Percentiles rank a stretch among this genome's conserved stretches.
Conservation (phyloP, 2,329 filamentous ascomycete genomes). For the Botryotinia globosa region DNA sequence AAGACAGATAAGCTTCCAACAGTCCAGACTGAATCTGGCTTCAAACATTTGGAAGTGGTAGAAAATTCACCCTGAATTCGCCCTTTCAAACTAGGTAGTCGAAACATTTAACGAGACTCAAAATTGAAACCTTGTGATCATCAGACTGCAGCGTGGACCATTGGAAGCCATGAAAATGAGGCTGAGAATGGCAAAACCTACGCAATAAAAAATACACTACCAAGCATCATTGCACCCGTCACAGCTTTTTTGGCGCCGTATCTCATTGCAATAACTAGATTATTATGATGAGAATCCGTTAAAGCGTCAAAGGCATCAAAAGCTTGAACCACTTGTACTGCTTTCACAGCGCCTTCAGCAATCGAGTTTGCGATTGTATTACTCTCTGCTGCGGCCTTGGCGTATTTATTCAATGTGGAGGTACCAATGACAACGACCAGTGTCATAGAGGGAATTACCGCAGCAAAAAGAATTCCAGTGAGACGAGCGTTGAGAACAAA, state of each 20-base stretch:
- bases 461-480: constrained; percentile 52
- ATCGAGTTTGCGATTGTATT: neutral
- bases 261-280: constrained; percentile 44
- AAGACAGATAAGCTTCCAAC: neutral
- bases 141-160: neutral
- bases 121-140: neutral
- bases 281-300: constrained; percentile 47
- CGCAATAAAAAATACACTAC: neutral
- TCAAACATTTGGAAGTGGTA: neutral
- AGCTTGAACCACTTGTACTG: neutral
- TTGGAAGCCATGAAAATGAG: neutral
- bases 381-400: neutral
- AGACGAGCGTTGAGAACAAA: constrained; percentile 56
- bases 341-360: neutral
- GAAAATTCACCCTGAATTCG: neutral
- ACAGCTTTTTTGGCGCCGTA: constrained; percentile 50
- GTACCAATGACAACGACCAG: neutral
- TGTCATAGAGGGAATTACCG: constrained; percentile 50
- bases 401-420: neutral
- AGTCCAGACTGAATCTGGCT: neutral
- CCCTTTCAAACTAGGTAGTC: neutral
- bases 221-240: constrained; percentile 44
- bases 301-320: constrained; percentile 33
- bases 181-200: neutral
- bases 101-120: neutral